Percentiles rank a stretch among this genome's conserved stretches.
phyloP scores from a whole-genome alignment of 1,284 basidiomycete genomes.

The Trichosporon inkin region DNA sequence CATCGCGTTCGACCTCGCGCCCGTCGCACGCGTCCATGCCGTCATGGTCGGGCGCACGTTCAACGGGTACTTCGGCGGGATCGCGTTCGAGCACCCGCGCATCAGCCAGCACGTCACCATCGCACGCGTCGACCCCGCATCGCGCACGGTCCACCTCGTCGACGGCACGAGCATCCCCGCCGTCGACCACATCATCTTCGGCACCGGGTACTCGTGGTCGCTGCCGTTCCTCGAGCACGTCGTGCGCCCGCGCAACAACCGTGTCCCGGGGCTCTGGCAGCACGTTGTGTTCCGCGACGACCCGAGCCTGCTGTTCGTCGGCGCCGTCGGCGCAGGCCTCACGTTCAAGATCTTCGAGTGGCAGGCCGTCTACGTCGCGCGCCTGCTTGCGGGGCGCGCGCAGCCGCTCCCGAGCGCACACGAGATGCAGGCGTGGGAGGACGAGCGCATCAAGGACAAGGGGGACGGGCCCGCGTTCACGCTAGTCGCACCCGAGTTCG shows the following conservation, averaged over 20 bases:
- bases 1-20: conserved; percentile 18
- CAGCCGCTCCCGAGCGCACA: conserved; percentile 22
- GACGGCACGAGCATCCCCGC: conserved; percentile 10
- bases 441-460: neutral
- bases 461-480: conserved; percentile 13
- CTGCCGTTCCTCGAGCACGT: conserved; percentile 16
- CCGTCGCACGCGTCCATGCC: conserved; percentile 4
- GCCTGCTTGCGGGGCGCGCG: conserved; percentile 31
- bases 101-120: conserved; percentile 11
- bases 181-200: conserved; percentile 20
- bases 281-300: conserved; percentile 56
- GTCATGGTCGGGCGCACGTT: conserved; percentile 10
- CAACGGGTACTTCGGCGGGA: conserved; percentile 16
- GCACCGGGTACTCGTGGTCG: conserved; percentile 16
- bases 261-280: conserved; percentile 53
- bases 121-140: neutral
- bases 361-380: conserved; percentile 34
- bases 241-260: conserved; percentile 51
- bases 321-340: conserved; percentile 32
- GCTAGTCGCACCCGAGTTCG: conserved; percentile 10
- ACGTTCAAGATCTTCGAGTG: conserved; percentile 42
- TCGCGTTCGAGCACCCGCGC: conserved; percentile 14
- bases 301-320: conserved; percentile 53
- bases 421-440: conserved; percentile 13
- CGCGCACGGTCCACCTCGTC: conserved; percentile 10